These are phyloP conservation scores for Eucommia ulmoides DNA, from an alignment of 257 asterid species.

Conservation along the genomic window DNA sequence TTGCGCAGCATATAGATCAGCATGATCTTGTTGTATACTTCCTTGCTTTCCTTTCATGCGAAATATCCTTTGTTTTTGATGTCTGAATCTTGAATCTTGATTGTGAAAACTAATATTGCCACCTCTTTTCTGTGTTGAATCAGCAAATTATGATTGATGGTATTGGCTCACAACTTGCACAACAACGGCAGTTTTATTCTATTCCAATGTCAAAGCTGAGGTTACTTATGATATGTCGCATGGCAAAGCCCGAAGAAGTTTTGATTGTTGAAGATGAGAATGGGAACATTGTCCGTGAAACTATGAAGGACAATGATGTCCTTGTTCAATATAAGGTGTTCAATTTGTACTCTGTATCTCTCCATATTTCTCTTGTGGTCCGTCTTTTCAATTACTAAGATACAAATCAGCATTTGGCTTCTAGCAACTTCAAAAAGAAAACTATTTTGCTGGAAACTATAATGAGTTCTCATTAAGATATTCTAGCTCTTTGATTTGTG, in stretches of 20 bases:
- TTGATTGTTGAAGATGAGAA: slow-evolving; percentile 94
- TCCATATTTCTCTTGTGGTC: too few relatives aligned
- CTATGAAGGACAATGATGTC: slow-evolving; percentile 96
- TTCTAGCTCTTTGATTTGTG: not conserved
- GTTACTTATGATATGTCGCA: slow-evolving; percentile 84
- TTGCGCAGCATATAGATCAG: too few relatives aligned
- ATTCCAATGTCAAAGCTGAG: slow-evolving; percentile 93
- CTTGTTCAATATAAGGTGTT: slow-evolving; percentile 92
- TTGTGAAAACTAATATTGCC: not conserved
- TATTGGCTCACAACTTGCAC: slow-evolving; percentile 66
- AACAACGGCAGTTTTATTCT: slow-evolving; percentile 78
- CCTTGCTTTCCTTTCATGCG: too few relatives aligned
- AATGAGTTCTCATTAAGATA: not conserved
- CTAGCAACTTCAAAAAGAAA: not conserved
- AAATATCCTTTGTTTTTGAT: not conserved
- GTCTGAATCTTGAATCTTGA: not conserved
- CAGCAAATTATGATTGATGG: slow-evolving; percentile 63
- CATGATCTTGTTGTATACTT: too few relatives aligned
- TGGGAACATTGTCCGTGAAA: slow-evolving; percentile 98
- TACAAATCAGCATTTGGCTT: not conserved
- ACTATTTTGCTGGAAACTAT: too few relatives aligned
- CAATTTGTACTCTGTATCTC: slow-evolving; percentile 4
- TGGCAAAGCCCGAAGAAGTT: slow-evolving; percentile 99
- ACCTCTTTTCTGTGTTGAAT: slow-evolving; percentile 18
- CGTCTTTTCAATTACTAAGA: not conserved